A percentile compares a stretch with the other conserved stretches of the same genome.
phyloP scores from a whole-genome alignment of 2,329 filamentous ascomycete genomes.

The Aspergillus ochraceus region DNA sequence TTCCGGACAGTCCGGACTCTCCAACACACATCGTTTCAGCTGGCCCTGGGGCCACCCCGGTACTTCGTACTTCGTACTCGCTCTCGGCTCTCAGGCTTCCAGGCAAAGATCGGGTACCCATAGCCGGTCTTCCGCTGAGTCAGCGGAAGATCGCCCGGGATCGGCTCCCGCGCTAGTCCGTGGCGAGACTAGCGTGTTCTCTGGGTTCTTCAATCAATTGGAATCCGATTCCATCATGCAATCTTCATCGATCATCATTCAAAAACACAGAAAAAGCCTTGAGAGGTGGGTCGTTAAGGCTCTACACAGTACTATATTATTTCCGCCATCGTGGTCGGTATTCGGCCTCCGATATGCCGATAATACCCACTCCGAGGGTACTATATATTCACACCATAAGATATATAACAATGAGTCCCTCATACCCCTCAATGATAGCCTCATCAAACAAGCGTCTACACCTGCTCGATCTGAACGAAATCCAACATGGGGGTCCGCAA shows the following conservation, averaged over 20 bases:
- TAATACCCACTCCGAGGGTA: no score
- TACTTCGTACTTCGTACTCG: neutral
- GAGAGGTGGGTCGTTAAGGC: no score
- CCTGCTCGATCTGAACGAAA: no score
- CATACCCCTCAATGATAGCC: no score
- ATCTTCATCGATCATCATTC: no score
- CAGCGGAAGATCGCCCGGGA: neutral
- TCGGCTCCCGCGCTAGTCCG: neutral
- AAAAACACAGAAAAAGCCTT: no score
- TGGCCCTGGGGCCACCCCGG: no score
- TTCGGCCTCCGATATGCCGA: neutral
- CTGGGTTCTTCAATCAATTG: no score
- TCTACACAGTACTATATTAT: no score
- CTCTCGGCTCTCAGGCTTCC: neutral
- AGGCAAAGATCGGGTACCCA: neutral
- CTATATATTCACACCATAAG: no score
- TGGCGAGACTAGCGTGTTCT: conserved; percentile 8
- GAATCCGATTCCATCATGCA: no score
- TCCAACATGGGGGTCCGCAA: neutral
- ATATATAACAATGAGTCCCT: neutral
- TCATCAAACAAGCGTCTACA: no score
- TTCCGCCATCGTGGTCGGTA: neutral
- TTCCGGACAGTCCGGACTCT: neutral
- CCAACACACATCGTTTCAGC: neutral
- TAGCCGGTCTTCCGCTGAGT: neutral